Evolutionary conservation across 225 moss, liverwort and hornwort species (phyloP).

Genomic region (Marchantia paleacea): DNA sequence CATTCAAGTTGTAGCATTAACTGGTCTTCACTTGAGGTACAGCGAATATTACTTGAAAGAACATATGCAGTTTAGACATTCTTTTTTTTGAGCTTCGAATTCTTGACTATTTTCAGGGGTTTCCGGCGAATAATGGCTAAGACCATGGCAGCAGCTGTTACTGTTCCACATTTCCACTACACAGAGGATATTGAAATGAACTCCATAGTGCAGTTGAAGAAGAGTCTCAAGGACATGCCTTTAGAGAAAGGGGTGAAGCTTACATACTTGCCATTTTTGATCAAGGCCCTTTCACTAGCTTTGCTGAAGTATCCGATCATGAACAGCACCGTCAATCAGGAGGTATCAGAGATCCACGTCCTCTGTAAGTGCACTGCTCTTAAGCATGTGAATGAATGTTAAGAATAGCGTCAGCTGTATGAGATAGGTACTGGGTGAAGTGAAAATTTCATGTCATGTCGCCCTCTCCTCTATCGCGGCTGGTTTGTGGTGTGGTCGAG

Average conservation of each 20-base stretch:
- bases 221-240: conserved; percentile 46
- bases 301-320: conserved; percentile 74
- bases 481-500: too few relatives aligned
- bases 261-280: conserved; percentile 76
- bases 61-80: neutral
- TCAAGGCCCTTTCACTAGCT: conserved; percentile 82
- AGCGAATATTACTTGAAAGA: neutral
- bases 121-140: conserved; percentile 82
- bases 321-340: conserved; percentile 81
- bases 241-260: conserved; percentile 68
- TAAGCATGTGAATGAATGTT: neutral
- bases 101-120: conserved; percentile 52
- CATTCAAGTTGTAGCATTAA: neutral
- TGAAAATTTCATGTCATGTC: too few relatives aligned
- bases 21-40: neutral
- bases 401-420: neutral
- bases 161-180: conserved; percentile 85
- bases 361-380: conserved; percentile 40
- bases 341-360: conserved; percentile 70
- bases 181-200: conserved; percentile 81
- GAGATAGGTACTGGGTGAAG: too few relatives aligned
- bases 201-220: conserved; percentile 56
- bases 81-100: neutral
- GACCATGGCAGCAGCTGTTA: conserved; percentile 80
- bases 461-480: too few relatives aligned